A percentile compares a stretch with the other conserved stretches of the same genome.
Evolutionary conservation across 139 green algal species (phyloP).

Genomic region (Ostreobium quekettii): DNA sequence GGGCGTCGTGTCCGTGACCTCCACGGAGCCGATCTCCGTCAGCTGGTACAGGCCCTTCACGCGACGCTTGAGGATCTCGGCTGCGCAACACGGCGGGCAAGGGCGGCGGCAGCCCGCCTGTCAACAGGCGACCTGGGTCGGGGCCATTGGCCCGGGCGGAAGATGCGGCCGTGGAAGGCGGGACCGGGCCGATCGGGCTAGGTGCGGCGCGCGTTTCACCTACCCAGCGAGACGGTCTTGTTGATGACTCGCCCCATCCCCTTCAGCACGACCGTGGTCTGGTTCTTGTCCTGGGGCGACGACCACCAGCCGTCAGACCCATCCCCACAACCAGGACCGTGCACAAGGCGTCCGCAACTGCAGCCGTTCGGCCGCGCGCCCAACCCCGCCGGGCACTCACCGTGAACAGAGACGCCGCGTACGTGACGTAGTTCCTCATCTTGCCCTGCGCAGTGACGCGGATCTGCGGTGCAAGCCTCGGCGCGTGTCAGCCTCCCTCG

Average conservation of each 20-base stretch:
- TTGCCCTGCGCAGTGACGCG: conserved; percentile 62
- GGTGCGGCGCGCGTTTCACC: too few species aligned
- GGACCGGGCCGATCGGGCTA: too few species aligned
- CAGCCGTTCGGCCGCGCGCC: background rate
- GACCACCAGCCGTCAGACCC: too few species aligned
- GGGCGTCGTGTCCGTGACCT: conserved; percentile 60
- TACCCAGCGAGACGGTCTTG: conserved; percentile 60
- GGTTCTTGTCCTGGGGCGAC: conserved; percentile 48
- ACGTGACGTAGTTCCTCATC: conserved; percentile 71
- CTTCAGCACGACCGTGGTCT: conserved; percentile 59
- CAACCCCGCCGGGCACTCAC: background rate
- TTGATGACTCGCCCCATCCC: conserved; percentile 86
- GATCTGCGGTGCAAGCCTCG: conserved; percentile 46
- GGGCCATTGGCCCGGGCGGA: too few species aligned
- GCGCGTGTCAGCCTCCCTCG: too few species aligned
- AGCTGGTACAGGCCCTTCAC: conserved; percentile 69
- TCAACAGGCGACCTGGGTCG: too few species aligned
- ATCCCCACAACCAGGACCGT: too few species aligned
- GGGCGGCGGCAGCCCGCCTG: too few species aligned
- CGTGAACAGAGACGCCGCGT: conserved; percentile 52
- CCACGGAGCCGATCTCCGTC: conserved; percentile 52
- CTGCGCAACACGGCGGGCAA: conserved; percentile 24
- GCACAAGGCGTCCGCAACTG: too few species aligned
- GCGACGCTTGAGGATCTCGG: conserved; percentile 82
- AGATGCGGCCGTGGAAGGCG: too few species aligned